A percentile compares a stretch with the other conserved stretches of the same genome.
Conservation (phyloP, 2,329 filamentous ascomycete genomes). For the Thelonectria olida region DNA sequence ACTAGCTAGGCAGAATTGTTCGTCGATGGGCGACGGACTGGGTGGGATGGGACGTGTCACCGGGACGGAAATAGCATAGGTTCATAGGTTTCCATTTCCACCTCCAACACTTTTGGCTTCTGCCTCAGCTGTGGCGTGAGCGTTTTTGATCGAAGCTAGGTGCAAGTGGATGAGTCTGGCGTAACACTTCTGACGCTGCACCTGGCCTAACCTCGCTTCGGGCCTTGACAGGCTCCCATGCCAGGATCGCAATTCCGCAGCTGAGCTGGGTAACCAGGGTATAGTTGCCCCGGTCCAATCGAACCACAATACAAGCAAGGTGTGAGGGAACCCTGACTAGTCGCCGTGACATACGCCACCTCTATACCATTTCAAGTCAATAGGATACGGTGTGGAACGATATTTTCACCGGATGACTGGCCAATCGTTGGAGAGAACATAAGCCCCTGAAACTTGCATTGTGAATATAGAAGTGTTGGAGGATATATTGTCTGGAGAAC, state of each 20-base stretch:
- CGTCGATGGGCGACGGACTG: too few species aligned
- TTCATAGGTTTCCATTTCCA: too few species aligned
- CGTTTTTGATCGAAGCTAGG: conserved; percentile 2
- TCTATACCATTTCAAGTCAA: conserved; percentile 9
- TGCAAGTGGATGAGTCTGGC: neutral
- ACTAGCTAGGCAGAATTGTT: too few species aligned
- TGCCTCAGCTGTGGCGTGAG: neutral
- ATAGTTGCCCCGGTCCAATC: conserved; percentile 17
- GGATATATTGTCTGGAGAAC: neutral
- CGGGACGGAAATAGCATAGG: too few species aligned
- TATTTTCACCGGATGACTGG: too few species aligned
- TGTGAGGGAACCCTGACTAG: neutral
- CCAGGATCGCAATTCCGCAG: conserved; percentile 3
- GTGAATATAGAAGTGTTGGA: neutral
- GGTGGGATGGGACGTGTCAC: too few species aligned
- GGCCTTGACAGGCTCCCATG: neutral
- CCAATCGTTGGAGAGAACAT: too few species aligned
- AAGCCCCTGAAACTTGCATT: conserved; percentile 13
- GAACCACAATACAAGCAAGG: neutral
- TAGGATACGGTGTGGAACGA: too few species aligned
- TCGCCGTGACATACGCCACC: conserved; percentile 1
- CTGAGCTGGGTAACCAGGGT: conserved; percentile 7
- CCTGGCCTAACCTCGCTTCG: too few species aligned
- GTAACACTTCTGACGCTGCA: too few species aligned
- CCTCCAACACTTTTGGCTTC: neutral